Conservation (phyloP, 2,329 filamentous ascomycete species). For the Aspergillus sp. region DNA sequence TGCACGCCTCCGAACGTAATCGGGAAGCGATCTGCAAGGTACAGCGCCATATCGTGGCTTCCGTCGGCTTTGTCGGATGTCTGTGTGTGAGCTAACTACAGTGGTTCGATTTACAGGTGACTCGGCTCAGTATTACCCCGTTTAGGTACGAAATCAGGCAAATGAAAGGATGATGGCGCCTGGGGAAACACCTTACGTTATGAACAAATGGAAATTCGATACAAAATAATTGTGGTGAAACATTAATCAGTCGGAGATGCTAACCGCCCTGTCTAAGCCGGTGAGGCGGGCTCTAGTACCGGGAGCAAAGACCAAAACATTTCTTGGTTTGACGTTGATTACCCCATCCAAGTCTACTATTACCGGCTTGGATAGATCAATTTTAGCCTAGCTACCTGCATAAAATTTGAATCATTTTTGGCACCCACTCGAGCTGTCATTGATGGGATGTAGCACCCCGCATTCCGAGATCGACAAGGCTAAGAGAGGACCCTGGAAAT, state of each 20-base stretch:
- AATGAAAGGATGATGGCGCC: constrained; percentile 8
- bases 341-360: neutral
- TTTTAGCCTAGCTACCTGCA: neutral
- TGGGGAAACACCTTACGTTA: neutral
- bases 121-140: neutral
- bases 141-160: neutral
- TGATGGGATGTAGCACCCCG: constrained; percentile 25
- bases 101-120: neutral
- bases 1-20: constrained; percentile 8
- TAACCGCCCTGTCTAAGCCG: neutral
- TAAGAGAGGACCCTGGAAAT: constrained; percentile 13
- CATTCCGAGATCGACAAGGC: constrained; percentile 23
- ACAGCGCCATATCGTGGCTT: constrained; percentile 3
- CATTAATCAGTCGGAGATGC: neutral
- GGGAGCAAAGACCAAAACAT: neutral
- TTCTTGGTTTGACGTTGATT: constrained; percentile 1
- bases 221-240: neutral
- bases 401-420: neutral
- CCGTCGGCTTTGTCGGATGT: neutral
- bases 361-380: neutral
- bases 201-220: neutral
- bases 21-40: constrained; percentile 21
- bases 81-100: neutral
- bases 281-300: neutral
- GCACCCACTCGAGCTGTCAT: constrained; percentile 13